Evolutionary conservation across 2,329 filamentous ascomycete species (phyloP).

Genomic region (Cladophialophora immunda): DNA sequence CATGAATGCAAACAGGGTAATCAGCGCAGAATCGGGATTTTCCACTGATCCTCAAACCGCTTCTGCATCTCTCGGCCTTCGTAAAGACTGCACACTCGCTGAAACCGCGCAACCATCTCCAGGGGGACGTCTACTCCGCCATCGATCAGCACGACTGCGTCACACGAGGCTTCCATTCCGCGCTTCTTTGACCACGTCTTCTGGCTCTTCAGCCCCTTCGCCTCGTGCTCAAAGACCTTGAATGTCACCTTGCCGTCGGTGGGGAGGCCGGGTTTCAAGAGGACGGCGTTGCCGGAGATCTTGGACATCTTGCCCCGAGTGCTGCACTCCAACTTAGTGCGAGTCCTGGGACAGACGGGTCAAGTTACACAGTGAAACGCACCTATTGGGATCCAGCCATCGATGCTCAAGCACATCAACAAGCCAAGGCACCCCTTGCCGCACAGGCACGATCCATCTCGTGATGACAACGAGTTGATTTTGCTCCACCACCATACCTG

Average conservation of each 20-base stretch:
- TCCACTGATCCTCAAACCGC: slow-evolving; percentile 5
- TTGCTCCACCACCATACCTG: slow-evolving; percentile 4
- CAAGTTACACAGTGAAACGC: background rate
- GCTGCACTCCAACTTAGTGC: background rate
- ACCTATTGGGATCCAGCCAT: slow-evolving; percentile 6
- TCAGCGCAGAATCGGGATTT: background rate
- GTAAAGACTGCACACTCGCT: background rate
- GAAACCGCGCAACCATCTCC: slow-evolving; percentile 13
- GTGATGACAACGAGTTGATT: slow-evolving; percentile 11
- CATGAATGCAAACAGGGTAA: too few species aligned
- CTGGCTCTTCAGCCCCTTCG: slow-evolving; percentile 11
- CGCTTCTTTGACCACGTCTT: slow-evolving; percentile 17
- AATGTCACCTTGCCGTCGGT: slow-evolving; percentile 7
- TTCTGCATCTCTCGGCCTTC: slow-evolving; percentile 16
- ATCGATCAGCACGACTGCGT: slow-evolving; percentile 3
- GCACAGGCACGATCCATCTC: slow-evolving; percentile 7
- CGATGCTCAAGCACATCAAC: slow-evolving; percentile 12
- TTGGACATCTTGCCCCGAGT: slow-evolving; percentile 13
- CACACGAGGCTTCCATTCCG: slow-evolving; percentile 9
- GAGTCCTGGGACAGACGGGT: background rate
- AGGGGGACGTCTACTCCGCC: slow-evolving; percentile 1
- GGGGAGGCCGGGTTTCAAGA: slow-evolving; percentile 1
- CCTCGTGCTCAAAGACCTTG: background rate
- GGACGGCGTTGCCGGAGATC: slow-evolving; percentile 9
- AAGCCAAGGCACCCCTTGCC: slow-evolving; percentile 5